Evolutionary conservation across 768 basidiomycete species (phyloP), one percentile per base, ranked within the genome.

Genomic region (Agaricus subrufescens): DNA sequence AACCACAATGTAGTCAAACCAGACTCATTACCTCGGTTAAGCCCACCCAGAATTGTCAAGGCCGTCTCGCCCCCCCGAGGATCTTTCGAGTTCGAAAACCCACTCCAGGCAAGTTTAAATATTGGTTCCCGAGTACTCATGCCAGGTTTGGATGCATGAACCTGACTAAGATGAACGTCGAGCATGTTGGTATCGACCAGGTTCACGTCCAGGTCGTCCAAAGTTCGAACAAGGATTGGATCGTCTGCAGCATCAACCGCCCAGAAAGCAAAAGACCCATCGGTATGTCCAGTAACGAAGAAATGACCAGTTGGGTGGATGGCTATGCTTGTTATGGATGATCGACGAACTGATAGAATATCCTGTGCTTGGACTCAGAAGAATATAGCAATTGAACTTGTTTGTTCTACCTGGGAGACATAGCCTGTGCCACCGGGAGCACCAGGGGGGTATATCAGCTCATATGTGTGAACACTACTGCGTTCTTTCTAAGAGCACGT

Each of bases 181-280:
- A 87, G 65, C 48, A 70, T 67, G 3, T 69, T 67, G 1, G 72
- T 68, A 62, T 86, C 74, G n/a, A 85, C 73, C n/a, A 74, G 54
- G 63, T 85, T 74, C 26, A 87, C 79, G 56, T 85, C 74, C 9
- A 70, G 69, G 8, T 70, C 65, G 40, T 83, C 79, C 46, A 94
- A 66, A 1, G 91, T 94, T 44, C 86, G 76, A 25, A 91, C 88
- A 49, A 86, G 73, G 23, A 96, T 71, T 0, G 92, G 87, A 51
- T 82, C 81, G 55, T 87, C 85, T 58, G 87, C 80, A 60, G 94
- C 91, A 45, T 89, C 85, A 2, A 86, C 71, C 0, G 89, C 85
- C 87, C 91, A 94, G 66, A 94, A 90, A 4, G 86, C 82, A 31
- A 96, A 78, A 50, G 82, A 85, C 7, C 94, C 92, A 67, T 96